These are phyloP conservation scores for Cucumis melo DNA, from an alignment of 306 rosid species.

Conservation along the genomic window DNA sequence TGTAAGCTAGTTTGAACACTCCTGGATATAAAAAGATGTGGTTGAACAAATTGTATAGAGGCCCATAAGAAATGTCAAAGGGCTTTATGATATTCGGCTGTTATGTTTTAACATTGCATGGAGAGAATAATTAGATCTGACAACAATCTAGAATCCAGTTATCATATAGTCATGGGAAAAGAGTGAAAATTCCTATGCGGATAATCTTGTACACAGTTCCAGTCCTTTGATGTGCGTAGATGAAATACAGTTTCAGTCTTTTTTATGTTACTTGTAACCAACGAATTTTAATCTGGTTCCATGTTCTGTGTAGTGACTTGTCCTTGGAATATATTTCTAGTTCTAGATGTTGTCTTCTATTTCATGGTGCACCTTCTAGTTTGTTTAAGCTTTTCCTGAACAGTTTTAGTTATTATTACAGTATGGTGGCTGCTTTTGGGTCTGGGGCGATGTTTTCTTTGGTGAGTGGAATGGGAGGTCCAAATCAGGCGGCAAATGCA, in stretches of 20 bases:
- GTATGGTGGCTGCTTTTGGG: constrained; percentile 97
- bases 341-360: background rate
- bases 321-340: background rate
- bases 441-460: constrained; percentile 83
- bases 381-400: background rate
- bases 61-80: background rate
- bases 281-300: background rate
- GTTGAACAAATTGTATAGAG: too few relatives aligned
- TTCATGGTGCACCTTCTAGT: background rate
- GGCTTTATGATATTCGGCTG: background rate
- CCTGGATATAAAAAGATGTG: too few relatives aligned
- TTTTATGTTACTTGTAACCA: background rate
- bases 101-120: background rate
- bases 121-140: background rate
- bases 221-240: background rate
- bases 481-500: constrained; percentile 67
- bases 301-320: background rate
- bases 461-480: constrained; percentile 94
- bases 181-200: background rate
- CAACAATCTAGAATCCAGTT: background rate
- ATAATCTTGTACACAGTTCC: background rate
- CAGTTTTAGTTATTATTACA: constrained; percentile 13
- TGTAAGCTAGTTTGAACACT: too few relatives aligned
- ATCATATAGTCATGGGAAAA: background rate
- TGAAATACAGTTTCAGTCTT: too few relatives aligned